Evolutionary conservation across 2,329 filamentous ascomycete genomes (phyloP), one percentile per base, ranked within the genome.

Genomic region (Huntiella bhutanensis): DNA sequence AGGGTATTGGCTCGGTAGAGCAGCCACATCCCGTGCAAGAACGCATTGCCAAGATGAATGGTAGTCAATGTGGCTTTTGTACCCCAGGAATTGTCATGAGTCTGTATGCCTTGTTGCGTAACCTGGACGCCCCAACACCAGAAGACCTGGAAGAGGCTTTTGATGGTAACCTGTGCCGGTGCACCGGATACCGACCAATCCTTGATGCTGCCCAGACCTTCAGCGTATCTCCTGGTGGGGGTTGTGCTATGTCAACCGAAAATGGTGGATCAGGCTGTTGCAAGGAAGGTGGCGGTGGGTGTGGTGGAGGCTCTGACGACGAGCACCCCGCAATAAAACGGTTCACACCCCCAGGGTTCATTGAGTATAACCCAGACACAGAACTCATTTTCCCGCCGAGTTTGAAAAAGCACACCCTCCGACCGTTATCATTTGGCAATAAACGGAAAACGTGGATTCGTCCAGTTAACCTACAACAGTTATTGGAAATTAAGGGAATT

Each of bases 41-140:
- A 64, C 74, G 91, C 41, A 82, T 98, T 55, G 88, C 91, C 13
- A 82, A 82, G 62, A 75, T 81, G 32, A 91, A 94, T 64, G 91
- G 91, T 42, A 93, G 84, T 54, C 88, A 98, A 60, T 98, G 73
- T 50, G 73, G 87, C 1, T 98, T 98, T 63, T 98, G 91, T 58
- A 96, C 91, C 0, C 91, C 91, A 4, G 91, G 91, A 2, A 96
- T 98, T 56, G 87, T 96, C 52, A 96, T 96, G 83, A 95, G 87
- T 59, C 63, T 96, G 47, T 98, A 98, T 61, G 91, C 91, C 4
- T 69, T 96, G 39, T 68, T 98, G 32, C 74, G 91, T 50, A 96
- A 96, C 57, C 82, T 87, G 53, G 69, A 77, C 3, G 69, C 70
- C 15, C 87, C 88, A 0, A 78, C 76, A 2, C 76, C 88, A 56